These are phyloP conservation scores for Nothophaeocryptopus gaeumannii DNA, from an alignment of 2,329 filamentous ascomycete genomes.

Conservation along the genomic window DNA sequence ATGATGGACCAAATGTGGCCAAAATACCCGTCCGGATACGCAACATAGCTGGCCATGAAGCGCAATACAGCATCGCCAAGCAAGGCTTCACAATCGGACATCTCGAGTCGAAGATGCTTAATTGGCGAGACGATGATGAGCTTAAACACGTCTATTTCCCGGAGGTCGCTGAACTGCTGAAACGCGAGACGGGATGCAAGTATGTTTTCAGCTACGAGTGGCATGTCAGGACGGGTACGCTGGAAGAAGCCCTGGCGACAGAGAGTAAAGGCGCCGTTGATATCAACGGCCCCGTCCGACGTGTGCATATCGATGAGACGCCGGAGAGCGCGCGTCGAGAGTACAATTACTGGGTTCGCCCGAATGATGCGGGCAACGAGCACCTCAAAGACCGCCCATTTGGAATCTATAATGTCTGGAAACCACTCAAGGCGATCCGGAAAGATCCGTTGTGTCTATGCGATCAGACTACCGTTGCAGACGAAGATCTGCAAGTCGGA, in stretches of 20 bases:
- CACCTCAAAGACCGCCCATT: slow-evolving; percentile 3
- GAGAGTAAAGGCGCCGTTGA: slow-evolving; percentile 17
- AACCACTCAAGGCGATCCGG: slow-evolving; percentile 15
- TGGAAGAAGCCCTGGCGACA: slow-evolving; percentile 13
- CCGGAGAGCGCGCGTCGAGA: slow-evolving; percentile 14
- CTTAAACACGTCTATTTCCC: slow-evolving; percentile 17
- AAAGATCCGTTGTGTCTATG: slow-evolving; percentile 19
- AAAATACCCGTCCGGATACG: slow-evolving; percentile 14
- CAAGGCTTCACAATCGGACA: slow-evolving; percentile 17
- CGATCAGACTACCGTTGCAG: slow-evolving; percentile 11
- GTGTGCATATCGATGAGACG: slow-evolving; percentile 21
- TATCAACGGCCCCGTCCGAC: slow-evolving; percentile 18
- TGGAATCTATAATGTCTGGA: slow-evolving; percentile 22
- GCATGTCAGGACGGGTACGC: slow-evolving; percentile 15
- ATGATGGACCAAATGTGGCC: slow-evolving; percentile 15
- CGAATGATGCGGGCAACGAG: neutral
- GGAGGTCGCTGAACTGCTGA: slow-evolving; percentile 14
- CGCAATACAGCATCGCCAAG: slow-evolving; percentile 9
- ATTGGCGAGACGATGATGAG: slow-evolving; percentile 12
- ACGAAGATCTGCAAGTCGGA: slow-evolving; percentile 15
- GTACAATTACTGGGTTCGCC: slow-evolving; percentile 11
- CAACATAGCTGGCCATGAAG: slow-evolving; percentile 16
- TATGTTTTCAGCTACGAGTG: slow-evolving; percentile 17
- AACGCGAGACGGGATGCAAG: slow-evolving; percentile 14
- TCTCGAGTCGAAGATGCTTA: slow-evolving; percentile 5